Conservation (phyloP, 2,329 filamentous ascomycete species). For the Hymenoscyphus fructigenus region DNA sequence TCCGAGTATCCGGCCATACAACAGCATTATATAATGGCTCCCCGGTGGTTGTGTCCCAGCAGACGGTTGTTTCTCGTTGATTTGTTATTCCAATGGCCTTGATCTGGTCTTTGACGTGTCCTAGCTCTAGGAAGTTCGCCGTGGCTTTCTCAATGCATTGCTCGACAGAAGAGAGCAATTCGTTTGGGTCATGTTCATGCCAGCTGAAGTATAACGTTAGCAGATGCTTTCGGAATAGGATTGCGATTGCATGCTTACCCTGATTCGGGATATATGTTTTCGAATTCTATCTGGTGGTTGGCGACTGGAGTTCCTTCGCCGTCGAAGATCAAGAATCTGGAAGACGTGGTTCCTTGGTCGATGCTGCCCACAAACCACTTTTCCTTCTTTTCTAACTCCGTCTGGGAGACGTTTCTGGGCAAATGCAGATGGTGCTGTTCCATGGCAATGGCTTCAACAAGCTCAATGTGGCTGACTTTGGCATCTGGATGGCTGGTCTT, state of each 20-base stretch:
- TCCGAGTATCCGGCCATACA: constrained; percentile 82
- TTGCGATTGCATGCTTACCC: constrained; percentile 59
- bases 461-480: constrained; percentile 14
- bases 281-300: constrained; percentile 83
- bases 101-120: constrained; percentile 67
- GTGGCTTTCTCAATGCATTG: constrained; percentile 75
- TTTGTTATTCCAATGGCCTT: constrained; percentile 75
- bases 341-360: constrained; percentile 87
- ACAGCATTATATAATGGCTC: constrained; percentile 79
- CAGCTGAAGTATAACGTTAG: constrained; percentile 53
- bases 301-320: constrained; percentile 73
- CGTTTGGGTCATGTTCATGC: constrained; percentile 81
- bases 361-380: constrained; percentile 81
- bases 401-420: constrained; percentile 4
- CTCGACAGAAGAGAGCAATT: constrained; percentile 70
- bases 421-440: constrained; percentile 9
- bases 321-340: constrained; percentile 89
- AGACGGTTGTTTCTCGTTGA: constrained; percentile 78
- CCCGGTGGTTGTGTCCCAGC: constrained; percentile 77
- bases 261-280: constrained; percentile 78
- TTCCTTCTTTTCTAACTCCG: constrained; percentile 22
- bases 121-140: constrained; percentile 64
- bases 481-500: constrained; percentile 9
- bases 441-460: not conserved
- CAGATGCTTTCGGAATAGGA: not conserved